Base-by-base conservation (phyloP, 768 basidiomycete genomes). In the Rhodosporidiobolus odoratus region DNA sequence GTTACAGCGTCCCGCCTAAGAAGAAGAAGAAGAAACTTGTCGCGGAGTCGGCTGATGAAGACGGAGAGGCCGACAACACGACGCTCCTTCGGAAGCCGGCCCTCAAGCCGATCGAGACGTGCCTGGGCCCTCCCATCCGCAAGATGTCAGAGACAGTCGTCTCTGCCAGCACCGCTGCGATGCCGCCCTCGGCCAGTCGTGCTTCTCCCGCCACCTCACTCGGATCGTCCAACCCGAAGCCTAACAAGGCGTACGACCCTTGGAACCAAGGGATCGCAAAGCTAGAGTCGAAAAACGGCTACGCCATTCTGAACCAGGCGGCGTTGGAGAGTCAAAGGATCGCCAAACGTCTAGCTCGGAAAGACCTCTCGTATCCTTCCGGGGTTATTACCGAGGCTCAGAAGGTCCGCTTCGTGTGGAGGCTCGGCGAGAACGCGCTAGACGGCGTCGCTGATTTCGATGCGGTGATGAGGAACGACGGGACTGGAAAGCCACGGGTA, bases 391-490 rank as follows among this genome's bases (percentile, higher is more conserved):
- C 41, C 30, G 54, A 62, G 30, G 27, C 16, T 30, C 64, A 62
- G 21, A 48, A 61, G 41, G 56, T 73, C 41, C 63, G 59, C 21
- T 27, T 8, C 47, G 30, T 65, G 15, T 73, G 63, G 63, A 25
- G 3, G 4, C 32, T 34, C 13, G 37, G 54, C 19, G 6, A 30
- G 12, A 64, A 62, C 56, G 43, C 37, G 2, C 38, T 68, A 34
- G 21, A 35, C 23, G 65, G 65, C 43, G 30, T 43, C 19, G 17
- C 13, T 48, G 27, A 62, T 48, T 68, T 72, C 17, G 62, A 72
- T 47, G 58, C 32, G 17, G 21, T 60, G 30, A 38, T 72, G 45
- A 37, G 35, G 37, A 8, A 38, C 34, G 35, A 23, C 10, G 59
- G 27, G 21, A 2, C 15, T 0, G 59, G 37, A 23, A 1, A 15